Conservation (phyloP, 352 stramenopile genomes). For the Phytophthora boehmeriae region DNA sequence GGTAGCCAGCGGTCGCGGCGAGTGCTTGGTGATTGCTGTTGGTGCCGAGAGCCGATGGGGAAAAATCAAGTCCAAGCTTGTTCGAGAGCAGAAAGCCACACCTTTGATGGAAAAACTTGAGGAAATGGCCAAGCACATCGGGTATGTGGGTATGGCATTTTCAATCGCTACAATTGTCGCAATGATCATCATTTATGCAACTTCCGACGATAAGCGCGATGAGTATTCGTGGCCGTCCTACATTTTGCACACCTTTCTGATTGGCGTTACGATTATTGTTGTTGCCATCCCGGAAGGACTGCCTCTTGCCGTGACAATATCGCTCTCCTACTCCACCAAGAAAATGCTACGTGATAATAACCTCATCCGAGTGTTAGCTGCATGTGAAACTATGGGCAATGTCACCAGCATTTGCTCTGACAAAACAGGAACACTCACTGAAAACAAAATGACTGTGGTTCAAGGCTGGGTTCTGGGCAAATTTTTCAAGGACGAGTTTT, state of each 20-base stretch:
- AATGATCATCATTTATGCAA: constrained; percentile 85
- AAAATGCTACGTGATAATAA: constrained; percentile 99
- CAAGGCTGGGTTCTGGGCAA: constrained; percentile 84
- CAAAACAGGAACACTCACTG: constrained; percentile 97
- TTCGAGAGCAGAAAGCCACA: constrained; percentile 88
- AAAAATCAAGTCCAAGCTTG: constrained; percentile 92
- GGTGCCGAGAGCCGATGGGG: constrained; percentile 86
- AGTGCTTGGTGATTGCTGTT: constrained; percentile 87
- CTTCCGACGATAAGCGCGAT: constrained; percentile 58
- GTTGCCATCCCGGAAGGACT: constrained; percentile 95
- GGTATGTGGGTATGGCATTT: constrained; percentile 86
- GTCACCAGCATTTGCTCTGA: constrained; percentile 98
- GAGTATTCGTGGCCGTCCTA: constrained; percentile 78
- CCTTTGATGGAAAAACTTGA: constrained; percentile 94
- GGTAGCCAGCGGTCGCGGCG: constrained; percentile 67
- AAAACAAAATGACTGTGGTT: constrained; percentile 98
- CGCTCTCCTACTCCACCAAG: constrained; percentile 95
- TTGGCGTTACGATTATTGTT: constrained; percentile 94
- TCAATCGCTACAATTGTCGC: constrained; percentile 87
- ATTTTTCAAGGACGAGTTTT: constrained; percentile 53
- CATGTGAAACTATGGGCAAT: constrained; percentile 98
- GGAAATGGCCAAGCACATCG: constrained; percentile 90
- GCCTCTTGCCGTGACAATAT: constrained; percentile 94
- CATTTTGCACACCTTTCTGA: constrained; percentile 94
- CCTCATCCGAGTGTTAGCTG: constrained; percentile 96